Evolutionary conservation across 371 early-diverging fungal species (phyloP).

Genomic region (Chytridium lagenaria): DNA sequence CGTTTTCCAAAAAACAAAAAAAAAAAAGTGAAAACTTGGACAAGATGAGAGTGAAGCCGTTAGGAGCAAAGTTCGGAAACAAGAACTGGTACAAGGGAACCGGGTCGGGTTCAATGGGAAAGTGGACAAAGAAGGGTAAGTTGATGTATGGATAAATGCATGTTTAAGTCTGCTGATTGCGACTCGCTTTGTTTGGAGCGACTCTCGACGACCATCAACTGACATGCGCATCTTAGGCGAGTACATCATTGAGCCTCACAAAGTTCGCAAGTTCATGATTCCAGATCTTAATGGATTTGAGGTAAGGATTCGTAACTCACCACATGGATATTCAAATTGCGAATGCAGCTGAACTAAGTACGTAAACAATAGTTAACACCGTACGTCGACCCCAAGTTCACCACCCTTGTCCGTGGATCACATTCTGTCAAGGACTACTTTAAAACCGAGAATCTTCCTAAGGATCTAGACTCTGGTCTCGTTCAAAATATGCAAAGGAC

Average conservation of each 20-base stretch:
- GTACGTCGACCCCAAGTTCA: conserved; percentile 7
- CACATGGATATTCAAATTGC: no score
- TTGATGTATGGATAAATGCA: no score
- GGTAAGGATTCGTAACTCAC: not conserved
- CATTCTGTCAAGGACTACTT: conserved; percentile 7
- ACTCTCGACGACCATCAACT: no score
- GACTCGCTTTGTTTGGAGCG: no score
- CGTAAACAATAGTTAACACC: conserved; percentile 1
- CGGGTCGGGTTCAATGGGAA: not conserved
- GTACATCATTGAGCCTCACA: not conserved
- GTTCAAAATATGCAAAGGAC: conserved; percentile 4
- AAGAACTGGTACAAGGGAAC: conserved; percentile 11
- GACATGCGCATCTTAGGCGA: no score
- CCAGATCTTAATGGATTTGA: not conserved
- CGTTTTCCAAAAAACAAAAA: no score
- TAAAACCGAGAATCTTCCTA: not conserved
- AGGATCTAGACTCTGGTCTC: not conserved
- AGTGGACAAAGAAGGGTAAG: not conserved
- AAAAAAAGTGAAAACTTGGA: no score
- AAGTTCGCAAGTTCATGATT: not conserved
- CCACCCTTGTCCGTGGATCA: not conserved
- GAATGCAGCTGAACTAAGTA: not conserved
- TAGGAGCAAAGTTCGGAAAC: conserved; percentile 16
- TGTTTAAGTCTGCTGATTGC: no score
- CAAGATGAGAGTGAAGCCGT: no score